phyloP scores from a whole-genome alignment of 2,329 filamentous ascomycete species.

The Thermothelomyces thermophilus region DNA sequence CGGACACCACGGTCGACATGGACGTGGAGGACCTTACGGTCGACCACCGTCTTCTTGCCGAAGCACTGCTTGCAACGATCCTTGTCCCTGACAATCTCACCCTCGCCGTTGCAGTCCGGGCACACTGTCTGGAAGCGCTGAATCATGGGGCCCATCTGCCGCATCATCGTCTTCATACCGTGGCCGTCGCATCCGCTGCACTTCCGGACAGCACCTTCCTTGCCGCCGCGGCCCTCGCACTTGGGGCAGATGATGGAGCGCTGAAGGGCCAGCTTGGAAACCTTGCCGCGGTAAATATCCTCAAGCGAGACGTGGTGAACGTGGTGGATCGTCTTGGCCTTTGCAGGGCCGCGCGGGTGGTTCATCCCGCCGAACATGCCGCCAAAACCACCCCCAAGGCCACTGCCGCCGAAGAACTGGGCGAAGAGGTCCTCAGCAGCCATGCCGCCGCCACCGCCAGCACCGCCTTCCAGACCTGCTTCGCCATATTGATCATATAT shows the following conservation, averaged over 20 bases:
- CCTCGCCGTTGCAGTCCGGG: constrained; percentile 95
- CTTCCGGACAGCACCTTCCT: constrained; percentile 94
- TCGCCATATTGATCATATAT: constrained; percentile 98
- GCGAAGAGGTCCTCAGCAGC: constrained; percentile 93
- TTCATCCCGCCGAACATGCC: constrained; percentile 75
- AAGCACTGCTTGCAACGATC: constrained; percentile 95
- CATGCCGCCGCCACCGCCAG: constrained; percentile 70
- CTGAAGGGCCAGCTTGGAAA: constrained; percentile 94
- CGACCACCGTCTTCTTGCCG: constrained; percentile 96
- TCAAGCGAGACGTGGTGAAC: constrained; percentile 97
- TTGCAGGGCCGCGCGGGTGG: constrained; percentile 69
- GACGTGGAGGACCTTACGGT: constrained; percentile 96
- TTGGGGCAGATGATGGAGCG: constrained; percentile 95
- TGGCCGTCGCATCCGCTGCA: constrained; percentile 86
- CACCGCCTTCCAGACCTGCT: constrained; percentile 87
- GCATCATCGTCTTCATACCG: constrained; percentile 99
- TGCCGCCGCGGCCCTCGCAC: constrained; percentile 90
- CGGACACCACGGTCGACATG: constrained; percentile 93
- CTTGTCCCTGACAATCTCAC: constrained; percentile 93
- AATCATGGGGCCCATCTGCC: constrained; percentile 99
- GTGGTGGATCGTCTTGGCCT: constrained; percentile 95
- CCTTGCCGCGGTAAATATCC: constrained; percentile 96
- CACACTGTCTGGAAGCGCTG: constrained; percentile 99
- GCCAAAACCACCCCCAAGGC: constrained; percentile 65
- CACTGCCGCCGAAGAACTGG: constrained; percentile 81